Base-by-base conservation (phyloP, 305 asterid species). In the Fraxinus dipetala region DNA sequence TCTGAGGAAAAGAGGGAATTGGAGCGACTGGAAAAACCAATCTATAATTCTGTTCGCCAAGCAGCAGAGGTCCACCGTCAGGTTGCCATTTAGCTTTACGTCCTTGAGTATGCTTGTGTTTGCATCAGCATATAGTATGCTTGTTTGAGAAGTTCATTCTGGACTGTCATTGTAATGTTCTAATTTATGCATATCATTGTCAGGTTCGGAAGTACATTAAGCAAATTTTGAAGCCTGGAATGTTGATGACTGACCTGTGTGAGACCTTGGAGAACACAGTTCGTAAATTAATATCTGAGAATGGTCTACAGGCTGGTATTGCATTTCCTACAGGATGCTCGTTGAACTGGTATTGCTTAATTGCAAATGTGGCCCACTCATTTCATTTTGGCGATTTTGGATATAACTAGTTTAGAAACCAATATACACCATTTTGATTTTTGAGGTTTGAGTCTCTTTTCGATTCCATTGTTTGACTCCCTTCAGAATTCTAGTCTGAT, bases 31-130 rank as follows among this genome's bases (percentile, higher is more conserved):
- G 98, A 93, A 56, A 93, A 91, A 84, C 99, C 98, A 32, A 85
- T 88, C 56, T 95, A 95, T 87, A 94, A 95, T 82, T 90, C 99
- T 18, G 85, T 95, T 84, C 99, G 99, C 79, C 97, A 90, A 87
- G 99, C 99, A 75, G 99, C 99, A 77, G 98, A 94, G 88, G 99
- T 95, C 85, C 99, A 95, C 85, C 98, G 99, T 31, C 97, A 94
- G 98, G 99, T 95, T 83, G 83, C 84, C 79, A 45, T 79, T 43
- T 76, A 75, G 31, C 32, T 78, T 85, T 79, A 45, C 11, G 26
- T 56, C 38, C 63, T 56, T 74, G 30, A 76, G 72, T 79, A n/a
- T 79, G 24, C 13, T 76, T 75, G 77, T 51, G 18, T 18, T 9
- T 24, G 75, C 63, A 65, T 76, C 16, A 51, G 43, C 81, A 54